Base-by-base conservation (phyloP, 2,329 filamentous ascomycete species). In the Fonsecaea pugnacius region DNA sequence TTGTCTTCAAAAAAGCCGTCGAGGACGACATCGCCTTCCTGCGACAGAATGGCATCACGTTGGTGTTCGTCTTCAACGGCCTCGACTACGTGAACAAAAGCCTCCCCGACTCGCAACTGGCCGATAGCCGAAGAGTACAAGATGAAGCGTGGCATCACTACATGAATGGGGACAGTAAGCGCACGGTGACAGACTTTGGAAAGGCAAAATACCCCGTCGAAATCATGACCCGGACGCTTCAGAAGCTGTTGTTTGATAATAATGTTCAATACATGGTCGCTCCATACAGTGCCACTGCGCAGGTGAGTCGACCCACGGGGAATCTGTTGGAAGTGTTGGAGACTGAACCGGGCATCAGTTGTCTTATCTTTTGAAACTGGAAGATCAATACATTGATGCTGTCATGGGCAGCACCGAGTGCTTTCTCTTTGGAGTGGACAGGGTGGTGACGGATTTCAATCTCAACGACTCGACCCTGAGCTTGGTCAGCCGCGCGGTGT, bases 11-110 rank as follows among this genome's bases (percentile, higher is more conserved):
- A 76, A 82, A 81, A 69, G 89, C 90, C 72, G 89, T 99, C 68
- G 87, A 91, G 74, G 84, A 85, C 57, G 91, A 96, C 71, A 81
- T 99, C 33, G 84, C 90, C 65, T 81, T 82, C 64, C 91, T 95
- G 83, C 85, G 87, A 66, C 83, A 84, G 52, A 80, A 88, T 72
- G 85, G 86, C 21, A 89, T 96, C 58, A 86, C 82, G n/a, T 91
- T 91, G 1, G 81, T 96, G 68, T 98, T 99, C 76, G 84, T 99
- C 58, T 99, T 99, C 78, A 91, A 94, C 75, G 95, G 95, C 38
- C 86, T 96, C 72, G 87, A 92, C 43, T 85, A 92, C 66, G 87
- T 88, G 43, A 90, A 90, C 63, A 89, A 91, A 73, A 89, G 93
- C 72, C 87, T 91, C 53, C 78, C 80, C 10, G 82, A 84, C 66